A percentile compares a stretch with the other conserved stretches of the same genome.
phyloP scores from a whole-genome alignment of 1,284 basidiomycete genomes.

The Flammula alnicola region DNA sequence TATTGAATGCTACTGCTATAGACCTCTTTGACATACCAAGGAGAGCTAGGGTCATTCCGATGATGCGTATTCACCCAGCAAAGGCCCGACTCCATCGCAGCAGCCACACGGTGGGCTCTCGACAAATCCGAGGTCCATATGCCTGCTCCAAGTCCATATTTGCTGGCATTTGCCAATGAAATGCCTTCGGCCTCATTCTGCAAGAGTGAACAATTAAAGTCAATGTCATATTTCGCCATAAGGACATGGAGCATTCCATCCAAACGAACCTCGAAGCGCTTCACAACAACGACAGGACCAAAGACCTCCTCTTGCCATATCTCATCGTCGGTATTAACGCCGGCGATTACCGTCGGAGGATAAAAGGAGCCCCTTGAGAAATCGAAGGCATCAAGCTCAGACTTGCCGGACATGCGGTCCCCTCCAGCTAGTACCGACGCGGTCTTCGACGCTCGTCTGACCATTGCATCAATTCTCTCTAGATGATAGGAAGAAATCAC shows the following conservation, averaged over 20 bases:
- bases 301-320: constrained; percentile 85
- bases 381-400: constrained; percentile 69
- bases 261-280: constrained; percentile 59
- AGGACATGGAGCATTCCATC: background rate
- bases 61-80: constrained; percentile 90
- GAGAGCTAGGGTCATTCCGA: constrained; percentile 84
- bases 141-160: constrained; percentile 81
- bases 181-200: constrained; percentile 72
- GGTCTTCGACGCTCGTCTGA: constrained; percentile 43
- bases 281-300: constrained; percentile 77
- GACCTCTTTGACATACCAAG: constrained; percentile 59
- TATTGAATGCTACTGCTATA: background rate
- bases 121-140: constrained; percentile 80
- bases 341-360: constrained; percentile 73
- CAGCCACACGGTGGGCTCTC: constrained; percentile 71
- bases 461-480: constrained; percentile 62
- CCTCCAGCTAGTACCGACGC: constrained; percentile 69
- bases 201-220: background rate
- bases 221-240: background rate
- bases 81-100: constrained; percentile 70
- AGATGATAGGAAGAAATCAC: constrained; percentile 72
- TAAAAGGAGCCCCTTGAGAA: constrained; percentile 75
- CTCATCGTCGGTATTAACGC: constrained; percentile 60
- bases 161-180: constrained; percentile 71
- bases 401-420: constrained; percentile 59